Evolutionary conservation across 257 asterid genomes (phyloP).

Genomic region (Dorcoceras hygrometricum): DNA sequence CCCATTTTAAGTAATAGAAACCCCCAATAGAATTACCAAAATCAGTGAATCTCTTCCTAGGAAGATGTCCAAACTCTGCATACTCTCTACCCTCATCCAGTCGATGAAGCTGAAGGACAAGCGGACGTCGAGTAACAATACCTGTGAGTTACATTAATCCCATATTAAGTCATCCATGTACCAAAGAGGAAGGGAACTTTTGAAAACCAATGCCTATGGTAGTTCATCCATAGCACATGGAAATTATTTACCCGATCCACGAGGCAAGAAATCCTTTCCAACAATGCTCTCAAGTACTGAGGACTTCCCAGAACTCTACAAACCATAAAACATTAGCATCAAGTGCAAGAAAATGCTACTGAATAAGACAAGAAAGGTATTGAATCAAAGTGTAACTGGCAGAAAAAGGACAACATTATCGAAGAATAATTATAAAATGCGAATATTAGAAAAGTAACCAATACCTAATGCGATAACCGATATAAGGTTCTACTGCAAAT

Average conservation of each 20-base stretch:
- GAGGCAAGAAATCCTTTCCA: slow-evolving; percentile 96
- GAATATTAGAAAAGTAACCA: slow-evolving; percentile 9
- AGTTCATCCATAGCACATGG: slow-evolving; percentile 15
- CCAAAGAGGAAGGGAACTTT: background rate
- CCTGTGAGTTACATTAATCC: slow-evolving; percentile 38
- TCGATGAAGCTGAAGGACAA: slow-evolving; percentile 78
- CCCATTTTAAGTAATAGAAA: background rate
- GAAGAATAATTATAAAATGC: background rate
- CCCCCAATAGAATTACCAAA: slow-evolving; percentile 44
- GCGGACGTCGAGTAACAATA: slow-evolving; percentile 78
- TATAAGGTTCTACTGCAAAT: background rate
- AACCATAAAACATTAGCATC: slow-evolving; percentile 21
- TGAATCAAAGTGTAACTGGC: slow-evolving; percentile 2
- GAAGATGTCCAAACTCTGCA: slow-evolving; percentile 84
- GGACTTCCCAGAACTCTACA: slow-evolving; percentile 96
- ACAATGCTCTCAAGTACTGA: slow-evolving; percentile 97
- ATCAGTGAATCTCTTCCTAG: slow-evolving; percentile 66
- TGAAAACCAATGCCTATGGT: background rate
- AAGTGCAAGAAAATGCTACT: slow-evolving; percentile 10
- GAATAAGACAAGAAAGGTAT: slow-evolving; percentile 5
- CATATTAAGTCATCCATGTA: background rate
- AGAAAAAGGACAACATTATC: background rate
- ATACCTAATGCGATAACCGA: background rate
- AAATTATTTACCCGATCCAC: slow-evolving; percentile 82
- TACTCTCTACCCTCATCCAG: slow-evolving; percentile 72